A percentile compares a stretch with the other conserved stretches of the same genome.
phyloP scores from a whole-genome alignment of 371 early-diverging fungal species.

The Zychaea mexicana region DNA sequence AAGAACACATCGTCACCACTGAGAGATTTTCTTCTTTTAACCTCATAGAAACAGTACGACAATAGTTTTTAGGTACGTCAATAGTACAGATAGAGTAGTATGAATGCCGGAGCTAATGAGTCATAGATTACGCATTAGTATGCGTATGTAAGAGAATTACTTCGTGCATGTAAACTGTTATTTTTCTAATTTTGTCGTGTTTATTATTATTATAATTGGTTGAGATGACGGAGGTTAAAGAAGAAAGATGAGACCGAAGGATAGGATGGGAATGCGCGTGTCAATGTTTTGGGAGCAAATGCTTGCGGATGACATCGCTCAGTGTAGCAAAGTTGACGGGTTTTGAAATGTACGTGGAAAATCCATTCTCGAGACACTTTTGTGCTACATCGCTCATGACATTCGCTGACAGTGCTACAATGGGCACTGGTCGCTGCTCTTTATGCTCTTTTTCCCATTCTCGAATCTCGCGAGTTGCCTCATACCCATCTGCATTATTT shows the following conservation, averaged over 20 bases:
- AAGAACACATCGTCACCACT: too few relatives aligned
- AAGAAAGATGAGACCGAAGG: too few relatives aligned
- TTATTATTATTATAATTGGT: too few relatives aligned
- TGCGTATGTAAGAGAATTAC: too few relatives aligned
- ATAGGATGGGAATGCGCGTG: not conserved
- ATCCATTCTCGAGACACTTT: constrained; percentile 55
- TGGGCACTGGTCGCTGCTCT: constrained; percentile 48
- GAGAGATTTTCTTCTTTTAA: too few relatives aligned
- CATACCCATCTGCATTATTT: constrained; percentile 57
- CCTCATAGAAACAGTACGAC: too few relatives aligned
- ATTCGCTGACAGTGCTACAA: constrained; percentile 68
- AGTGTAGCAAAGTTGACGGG: constrained; percentile 67
- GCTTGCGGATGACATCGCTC: constrained; percentile 61
- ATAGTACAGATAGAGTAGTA: too few relatives aligned
- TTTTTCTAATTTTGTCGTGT: too few relatives aligned
- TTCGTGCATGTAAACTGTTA: too few relatives aligned
- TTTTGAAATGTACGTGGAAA: constrained; percentile 64
- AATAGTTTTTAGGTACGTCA: too few relatives aligned
- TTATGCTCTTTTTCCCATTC: constrained; percentile 54
- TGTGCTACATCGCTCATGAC: constrained; percentile 67
- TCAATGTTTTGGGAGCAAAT: constrained; percentile 19
- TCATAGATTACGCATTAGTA: not conserved
- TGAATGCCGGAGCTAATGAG: too few relatives aligned
- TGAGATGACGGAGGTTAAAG: too few relatives aligned
- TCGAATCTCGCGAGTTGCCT: constrained; percentile 61